phyloP scores from a whole-genome alignment of 345 rosid species.

The Garcia nutans region DNA sequence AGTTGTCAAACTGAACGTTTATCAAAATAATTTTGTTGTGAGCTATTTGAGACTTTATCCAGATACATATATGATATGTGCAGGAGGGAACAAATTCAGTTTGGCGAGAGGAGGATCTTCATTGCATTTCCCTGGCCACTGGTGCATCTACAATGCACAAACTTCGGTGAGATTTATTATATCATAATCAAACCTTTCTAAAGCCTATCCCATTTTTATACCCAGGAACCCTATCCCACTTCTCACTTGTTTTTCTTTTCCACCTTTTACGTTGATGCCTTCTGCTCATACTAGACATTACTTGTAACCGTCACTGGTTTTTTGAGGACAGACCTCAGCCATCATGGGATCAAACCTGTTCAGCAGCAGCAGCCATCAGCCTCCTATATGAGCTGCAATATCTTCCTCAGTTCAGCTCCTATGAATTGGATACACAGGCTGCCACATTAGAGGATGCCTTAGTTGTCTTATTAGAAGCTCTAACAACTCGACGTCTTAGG shows the following conservation, averaged over 20 bases:
- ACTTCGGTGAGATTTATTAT: slow-evolving; percentile 58
- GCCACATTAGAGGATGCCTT: slow-evolving; percentile 71
- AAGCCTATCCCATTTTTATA: neutral
- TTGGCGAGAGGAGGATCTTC: slow-evolving; percentile 76
- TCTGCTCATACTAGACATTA: neutral
- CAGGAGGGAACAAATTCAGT: slow-evolving; percentile 72
- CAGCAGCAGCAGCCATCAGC: slow-evolving; percentile 85
- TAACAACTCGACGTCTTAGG: slow-evolving; percentile 73
- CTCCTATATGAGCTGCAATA: slow-evolving; percentile 69
- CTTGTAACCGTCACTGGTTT: neutral
- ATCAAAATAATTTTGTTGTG: slow-evolving; percentile 5
- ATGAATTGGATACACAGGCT: slow-evolving; percentile 54
- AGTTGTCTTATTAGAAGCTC: slow-evolving; percentile 60
- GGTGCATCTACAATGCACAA: slow-evolving; percentile 93
- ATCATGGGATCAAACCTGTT: slow-evolving; percentile 95
- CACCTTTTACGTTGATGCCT: neutral
- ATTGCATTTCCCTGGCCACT: slow-evolving; percentile 65
- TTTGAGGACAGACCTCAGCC: slow-evolving; percentile 80
- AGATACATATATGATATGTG: neutral
- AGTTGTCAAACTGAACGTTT: neutral
- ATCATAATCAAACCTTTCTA: slow-evolving; percentile 1
- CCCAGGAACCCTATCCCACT: neutral
- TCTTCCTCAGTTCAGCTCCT: slow-evolving; percentile 52
- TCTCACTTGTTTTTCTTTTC: neutral
- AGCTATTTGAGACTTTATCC: slow-evolving; percentile 3